Base-by-base conservation (phyloP, 2,329 filamentous ascomycete genomes). In the Botrytis byssoidea region DNA sequence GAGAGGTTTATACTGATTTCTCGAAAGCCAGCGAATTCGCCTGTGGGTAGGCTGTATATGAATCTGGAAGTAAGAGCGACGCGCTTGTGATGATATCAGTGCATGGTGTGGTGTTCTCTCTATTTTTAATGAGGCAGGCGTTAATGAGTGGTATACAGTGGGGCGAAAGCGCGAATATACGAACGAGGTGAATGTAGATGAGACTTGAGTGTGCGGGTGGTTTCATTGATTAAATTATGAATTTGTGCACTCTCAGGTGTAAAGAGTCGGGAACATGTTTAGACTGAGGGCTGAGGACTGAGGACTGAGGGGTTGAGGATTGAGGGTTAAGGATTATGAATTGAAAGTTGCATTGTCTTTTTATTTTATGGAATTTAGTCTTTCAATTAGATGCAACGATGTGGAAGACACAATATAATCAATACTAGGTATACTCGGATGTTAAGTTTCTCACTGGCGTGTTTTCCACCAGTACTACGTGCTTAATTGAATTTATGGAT, bases 1-100 rank as follows among this genome's bases (percentile, higher is more conserved):
- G 37, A 83, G 88, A 77, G 86, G 86, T 32, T 78, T 89, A 76
- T 88, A 81, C 71, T 82, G 74, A 79, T 71, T 69, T n/a, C n/a
- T 73, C 42, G 20, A 35, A 10, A 51, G 32, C 20, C 5, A 46
- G 35, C 25, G 7, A 18, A n/a, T 18, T 22, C 22, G 6, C 42
- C 32, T 18, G 22, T 16, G 69, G 9, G 29, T 44, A 32, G 37
- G 32, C 46, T 29, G 48, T n/a, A 29, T 7, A 22, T 25, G 64
- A 51, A 18, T n/a, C 32, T 44, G 16, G 16, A 32, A 48, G 64
- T 37, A 51, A 35, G 29, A 32, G 48, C 18, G 5, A 57, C 18
- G 51, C 20, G 37, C 35, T 57, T 44, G 37, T 42, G 35, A 57
- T 69, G 66, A 57, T 42, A 32, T 57, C n/a, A 32, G 18, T 57